Evolutionary conservation across 2,329 filamentous ascomycete species (phyloP), one percentile per base, ranked within the genome.

Genomic region (Pseudogymnoascus sp.): DNA sequence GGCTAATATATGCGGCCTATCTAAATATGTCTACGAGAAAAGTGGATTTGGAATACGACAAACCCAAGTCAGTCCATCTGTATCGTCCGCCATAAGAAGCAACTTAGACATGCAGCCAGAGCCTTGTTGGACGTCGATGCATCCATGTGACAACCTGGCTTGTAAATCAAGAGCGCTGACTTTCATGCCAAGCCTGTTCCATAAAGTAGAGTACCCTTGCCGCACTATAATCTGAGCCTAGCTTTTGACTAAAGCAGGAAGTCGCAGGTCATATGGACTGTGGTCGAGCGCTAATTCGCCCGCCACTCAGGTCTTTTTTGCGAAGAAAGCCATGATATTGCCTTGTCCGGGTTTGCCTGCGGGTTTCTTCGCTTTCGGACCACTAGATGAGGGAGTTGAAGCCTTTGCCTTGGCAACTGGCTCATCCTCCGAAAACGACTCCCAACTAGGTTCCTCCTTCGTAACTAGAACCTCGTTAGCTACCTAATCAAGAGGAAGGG

Each of bases 351-450:
- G 74, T 71, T 90, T 90, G 1, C 78, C 76, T 1, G 76, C 76
- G 18, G 76, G 69, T 71, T 87, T 88, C 69, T 82, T 86, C 25
- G 79, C 73, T 63, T 80, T 77, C 10, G 80, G 79, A 21, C 77
- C 73, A 5, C 78, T 74, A 1, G 77, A 77, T 60, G 72, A 72
- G 67, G 48, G 69, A 62, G 59, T 67, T 69, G 52, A 67, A 60
- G 74, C 66, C 64, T 85, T 87, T 5, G 78, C 70, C 70, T 84
- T 85, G 7, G 76, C 74, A 33, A 79, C 79, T 21, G 86, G 83
- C 67, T 96, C 92, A 66, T 96, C 92, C 72, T 97, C 92, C 0
- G 91, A 96, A 76, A 95, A 96, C 0, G 89, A 93, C 73, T 97
- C 92, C 92, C 92, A 97, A 0, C 82, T 87, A 0, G 83, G 76